Conservation (phyloP, 257 asterid genomes). For the Coffea eugenioides region DNA sequence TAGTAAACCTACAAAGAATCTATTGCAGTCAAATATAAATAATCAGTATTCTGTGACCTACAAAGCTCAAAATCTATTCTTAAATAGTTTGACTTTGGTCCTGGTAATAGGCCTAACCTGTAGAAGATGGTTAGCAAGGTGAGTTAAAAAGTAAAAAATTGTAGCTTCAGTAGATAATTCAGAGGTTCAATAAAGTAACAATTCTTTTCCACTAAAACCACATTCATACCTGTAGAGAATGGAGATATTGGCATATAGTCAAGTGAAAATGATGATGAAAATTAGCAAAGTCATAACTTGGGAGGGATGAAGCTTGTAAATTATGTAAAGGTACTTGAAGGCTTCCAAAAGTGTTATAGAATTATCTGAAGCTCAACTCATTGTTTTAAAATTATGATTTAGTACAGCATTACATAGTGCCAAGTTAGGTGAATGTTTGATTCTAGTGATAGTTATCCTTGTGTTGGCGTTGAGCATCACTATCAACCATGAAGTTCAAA, state of each 20-base stretch:
- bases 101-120: not conserved
- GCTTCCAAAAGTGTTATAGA: not conserved
- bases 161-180: too few relatives aligned
- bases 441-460: not conserved
- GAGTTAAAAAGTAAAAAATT: not conserved
- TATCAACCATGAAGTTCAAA: not conserved
- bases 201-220: not conserved
- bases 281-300: not conserved
- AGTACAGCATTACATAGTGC: not conserved
- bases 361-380: not conserved
- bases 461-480: not conserved
- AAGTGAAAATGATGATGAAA: not conserved
- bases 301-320: not conserved
- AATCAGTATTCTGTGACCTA: not conserved
- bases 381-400: not conserved
- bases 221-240: too few relatives aligned
- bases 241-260: too few relatives aligned
- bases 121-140: not conserved
- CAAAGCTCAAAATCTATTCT: not conserved
- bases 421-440: not conserved
- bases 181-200: not conserved
- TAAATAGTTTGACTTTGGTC: not conserved
- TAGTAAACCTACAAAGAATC: not conserved
- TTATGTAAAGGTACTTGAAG: not conserved
- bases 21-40: not conserved